These are phyloP conservation scores for Carex littledalei DNA, from an alignment of 176 grass and related monocot genomes.

Conservation along the genomic window DNA sequence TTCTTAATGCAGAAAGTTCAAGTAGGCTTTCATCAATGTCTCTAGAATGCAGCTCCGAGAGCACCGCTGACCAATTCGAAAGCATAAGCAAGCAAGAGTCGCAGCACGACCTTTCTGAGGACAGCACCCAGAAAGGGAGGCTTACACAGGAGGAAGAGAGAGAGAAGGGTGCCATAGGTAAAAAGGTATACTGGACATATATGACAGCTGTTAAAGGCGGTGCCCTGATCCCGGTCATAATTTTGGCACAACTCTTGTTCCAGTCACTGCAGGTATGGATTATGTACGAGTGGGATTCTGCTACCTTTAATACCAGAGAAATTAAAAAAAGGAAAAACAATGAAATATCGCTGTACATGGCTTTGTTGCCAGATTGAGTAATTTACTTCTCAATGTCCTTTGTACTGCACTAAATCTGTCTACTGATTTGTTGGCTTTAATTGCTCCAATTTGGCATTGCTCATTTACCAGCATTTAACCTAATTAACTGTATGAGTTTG, in stretches of 20 bases:
- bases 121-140: conserved; percentile 63
- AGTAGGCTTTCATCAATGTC: conserved; percentile 51
- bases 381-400: background rate
- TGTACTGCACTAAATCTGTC: background rate
- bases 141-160: conserved; percentile 92
- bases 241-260: conserved; percentile 63
- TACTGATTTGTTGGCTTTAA: background rate
- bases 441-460: background rate
- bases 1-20: conserved; percentile 68
- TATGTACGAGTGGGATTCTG: background rate
- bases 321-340: background rate
- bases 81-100: conserved; percentile 87
- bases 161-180: conserved; percentile 79
- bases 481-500: background rate
- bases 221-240: conserved; percentile 59
- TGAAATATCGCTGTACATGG: background rate
- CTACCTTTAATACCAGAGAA: background rate
- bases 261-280: conserved; percentile 52
- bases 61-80: conserved; percentile 36
- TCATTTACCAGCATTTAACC: background rate
- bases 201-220: conserved; percentile 64
- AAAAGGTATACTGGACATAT: conserved; percentile 83
- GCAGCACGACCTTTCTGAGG: conserved; percentile 49
- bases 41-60: conserved; percentile 40
- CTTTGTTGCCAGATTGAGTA: background rate